Percentiles rank a stretch among this genome's conserved stretches.
Conservation (phyloP, 108 stramenopile genomes). For the Phaeodactylum tricornutum region DNA sequence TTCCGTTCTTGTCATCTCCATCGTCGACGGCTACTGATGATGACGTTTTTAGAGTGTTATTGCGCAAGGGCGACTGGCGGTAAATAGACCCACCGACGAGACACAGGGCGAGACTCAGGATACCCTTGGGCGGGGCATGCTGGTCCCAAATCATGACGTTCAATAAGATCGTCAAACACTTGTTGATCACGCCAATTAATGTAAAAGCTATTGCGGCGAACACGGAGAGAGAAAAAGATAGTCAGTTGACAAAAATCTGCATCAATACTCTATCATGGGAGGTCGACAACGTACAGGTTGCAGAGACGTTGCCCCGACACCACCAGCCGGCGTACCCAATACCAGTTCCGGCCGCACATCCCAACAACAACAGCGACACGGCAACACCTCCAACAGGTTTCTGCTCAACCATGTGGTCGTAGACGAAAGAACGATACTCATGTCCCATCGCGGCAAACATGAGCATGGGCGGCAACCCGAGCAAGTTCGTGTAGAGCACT, state of each 20-base stretch:
- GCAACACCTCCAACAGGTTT: background rate
- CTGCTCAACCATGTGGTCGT: conserved; percentile 13
- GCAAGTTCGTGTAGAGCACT: conserved; percentile 82
- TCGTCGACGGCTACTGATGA: background rate
- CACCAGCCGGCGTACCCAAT: conserved; percentile 87
- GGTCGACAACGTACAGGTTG: too few relatives aligned
- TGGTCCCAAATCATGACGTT: conserved; percentile 87
- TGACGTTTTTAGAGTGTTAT: background rate
- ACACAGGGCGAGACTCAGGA: conserved; percentile 66
- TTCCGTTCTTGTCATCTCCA: background rate
- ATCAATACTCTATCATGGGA: too few relatives aligned
- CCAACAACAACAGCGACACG: conserved; percentile 41
- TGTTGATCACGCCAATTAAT: conserved; percentile 83
- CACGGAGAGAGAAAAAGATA: too few relatives aligned
- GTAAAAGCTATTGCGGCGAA: too few relatives aligned
- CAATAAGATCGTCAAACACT: conserved; percentile 80
- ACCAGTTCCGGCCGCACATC: conserved; percentile 74
- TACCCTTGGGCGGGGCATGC: conserved; percentile 74
- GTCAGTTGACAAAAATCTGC: too few relatives aligned
- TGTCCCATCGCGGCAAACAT: conserved; percentile 54
- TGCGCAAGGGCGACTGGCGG: conserved; percentile 75
- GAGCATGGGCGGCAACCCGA: conserved; percentile 77
- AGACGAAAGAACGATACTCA: conserved; percentile 45
- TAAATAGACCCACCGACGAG: conserved; percentile 78
- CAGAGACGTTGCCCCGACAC: conserved; percentile 71